Evolutionary conservation across 768 basidiomycete genomes (phyloP), one percentile per base, ranked within the genome.

Genomic region (Multifurca ochricompacta): DNA sequence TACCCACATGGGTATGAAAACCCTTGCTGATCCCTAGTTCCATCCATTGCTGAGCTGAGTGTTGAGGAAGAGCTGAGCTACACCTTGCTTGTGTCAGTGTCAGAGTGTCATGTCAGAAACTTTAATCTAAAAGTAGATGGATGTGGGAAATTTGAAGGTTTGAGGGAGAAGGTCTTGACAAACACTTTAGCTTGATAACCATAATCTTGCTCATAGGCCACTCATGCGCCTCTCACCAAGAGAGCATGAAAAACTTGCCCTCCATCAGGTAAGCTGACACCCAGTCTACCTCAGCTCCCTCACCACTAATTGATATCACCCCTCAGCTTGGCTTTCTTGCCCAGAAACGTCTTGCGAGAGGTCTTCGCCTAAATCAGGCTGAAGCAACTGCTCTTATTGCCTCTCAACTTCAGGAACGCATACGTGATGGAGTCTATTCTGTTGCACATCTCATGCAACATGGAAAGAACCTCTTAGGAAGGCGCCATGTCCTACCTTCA

Each of bases 311-410:
- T 11, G 25, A 18, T 37, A 18, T 19, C 25, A 28, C 4, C n/a
- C n/a, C 32, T 44, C 62, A 91, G 85, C 81, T 85, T 25, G 96
- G 96, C 21, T 82, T 79, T 58, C 80, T 98, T 16, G 92, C 96
- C 1, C 95, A 98, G 70, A 87, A 91, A 64, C 86, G 96, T 36
- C 82, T 99, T 14, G 95, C 95, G 4, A 80, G 96, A n/a, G 96
- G 96, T 8, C 67, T 95, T 32, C 78, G 78, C 51, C 79, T 98
- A 51, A 98, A 98, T 70, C 72, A 83, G 58, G 79, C 88, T 3
- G 96, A 99, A 70, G 85, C 93, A 0, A 79, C 83, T 13, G 93
- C 91, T 2, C 78, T 99, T 8, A 92, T 99, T 59, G 85, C 92
- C 2, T 82, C 81, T n/a, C 87, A 91, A 62, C 79, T 97, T 1